phyloP scores from a whole-genome alignment of 2,329 filamentous ascomycete genomes.

The Pseudogymnoascus sp. region DNA sequence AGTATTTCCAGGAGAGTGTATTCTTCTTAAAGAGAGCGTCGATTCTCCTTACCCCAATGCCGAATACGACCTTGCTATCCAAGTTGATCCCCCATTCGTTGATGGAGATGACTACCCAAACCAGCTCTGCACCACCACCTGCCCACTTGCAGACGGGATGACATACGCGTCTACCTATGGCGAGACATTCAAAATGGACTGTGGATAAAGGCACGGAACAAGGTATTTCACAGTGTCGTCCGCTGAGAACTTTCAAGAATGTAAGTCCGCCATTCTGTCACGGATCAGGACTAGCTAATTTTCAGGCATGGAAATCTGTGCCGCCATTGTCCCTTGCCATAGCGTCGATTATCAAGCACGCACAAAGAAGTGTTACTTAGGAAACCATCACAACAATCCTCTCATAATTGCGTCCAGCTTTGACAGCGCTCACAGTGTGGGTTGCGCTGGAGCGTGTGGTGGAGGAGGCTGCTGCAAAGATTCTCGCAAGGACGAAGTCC shows the following conservation, averaged over 20 bases:
- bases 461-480: slow-evolving; percentile 11
- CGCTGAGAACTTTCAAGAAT: neutral
- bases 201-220: slow-evolving; percentile 12
- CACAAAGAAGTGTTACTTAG: slow-evolving; percentile 13
- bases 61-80: slow-evolving; percentile 12
- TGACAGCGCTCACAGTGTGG: slow-evolving; percentile 13
- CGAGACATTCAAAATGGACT: slow-evolving; percentile 12
- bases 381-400: slow-evolving; percentile 13
- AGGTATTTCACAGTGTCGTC: slow-evolving; percentile 3
- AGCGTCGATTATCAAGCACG: slow-evolving; percentile 14
- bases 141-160: slow-evolving; percentile 12
- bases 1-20: neutral
- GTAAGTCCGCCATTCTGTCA: slow-evolving; percentile 9
- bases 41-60: neutral
- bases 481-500: slow-evolving; percentile 6
- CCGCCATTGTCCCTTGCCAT: slow-evolving; percentile 12
- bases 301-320: slow-evolving; percentile 14
- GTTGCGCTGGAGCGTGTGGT: slow-evolving; percentile 12
- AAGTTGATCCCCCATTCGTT: slow-evolving; percentile 13
- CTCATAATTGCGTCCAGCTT: slow-evolving; percentile 11
- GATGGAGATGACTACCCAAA: slow-evolving; percentile 12
- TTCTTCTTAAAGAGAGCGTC: neutral
- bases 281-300: slow-evolving; percentile 10
- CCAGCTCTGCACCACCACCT: slow-evolving; percentile 13
- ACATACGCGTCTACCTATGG: slow-evolving; percentile 13